Base-by-base conservation (phyloP, 345 rosid genomes). In the Citrus medica region DNA sequence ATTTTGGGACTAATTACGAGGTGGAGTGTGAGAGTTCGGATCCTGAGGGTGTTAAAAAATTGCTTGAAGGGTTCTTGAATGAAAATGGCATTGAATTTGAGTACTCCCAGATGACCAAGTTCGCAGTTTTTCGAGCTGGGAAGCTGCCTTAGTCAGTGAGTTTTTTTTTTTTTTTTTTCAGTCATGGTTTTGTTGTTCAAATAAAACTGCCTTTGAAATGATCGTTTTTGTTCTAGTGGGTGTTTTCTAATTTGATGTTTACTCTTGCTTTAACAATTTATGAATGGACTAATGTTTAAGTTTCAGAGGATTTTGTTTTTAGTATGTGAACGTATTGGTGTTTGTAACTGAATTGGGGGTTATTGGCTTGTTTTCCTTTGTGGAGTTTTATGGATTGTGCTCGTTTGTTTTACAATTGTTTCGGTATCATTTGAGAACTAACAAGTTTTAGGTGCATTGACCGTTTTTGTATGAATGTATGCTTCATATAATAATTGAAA, bases 21-120 rank as follows among this genome's bases (percentile, higher is more conserved):
- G 77, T 95, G 24, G 98, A 93, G 76, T 95, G 99, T 71, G 98
- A 95, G 84, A 91, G 80, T 27, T 87, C 40, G 55, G 91, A 92
- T 77, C 98, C 98, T 7, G 97, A 93, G 71, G 69, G 81, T 13
- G 93, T 82, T 28, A 93, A 91, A 89, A 84, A 38, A 27, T 70
- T 86, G 86, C 90, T 95, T 24, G 95, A 88, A 75, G 90, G 78
- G 71, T 86, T 92, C 70, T 84, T 92, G 77, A 87, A 84, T 24
- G 86, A 79, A 66, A 92, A 91, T 84, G 85, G 83, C 64, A 84
- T 93, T 9, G 88, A 74, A 32, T 93, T 84, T 73, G 75, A 82
- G 42, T 84, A 90, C 83, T 92, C 97, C 0, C 88, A 89, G 71
- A 79, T 86, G 86, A 88, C 98, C 21, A 93, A 93, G 86, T 93